These are phyloP conservation scores for Aureobasidium sp. DNA, from an alignment of 2,329 filamentous ascomycete genomes.

Conservation along the genomic window DNA sequence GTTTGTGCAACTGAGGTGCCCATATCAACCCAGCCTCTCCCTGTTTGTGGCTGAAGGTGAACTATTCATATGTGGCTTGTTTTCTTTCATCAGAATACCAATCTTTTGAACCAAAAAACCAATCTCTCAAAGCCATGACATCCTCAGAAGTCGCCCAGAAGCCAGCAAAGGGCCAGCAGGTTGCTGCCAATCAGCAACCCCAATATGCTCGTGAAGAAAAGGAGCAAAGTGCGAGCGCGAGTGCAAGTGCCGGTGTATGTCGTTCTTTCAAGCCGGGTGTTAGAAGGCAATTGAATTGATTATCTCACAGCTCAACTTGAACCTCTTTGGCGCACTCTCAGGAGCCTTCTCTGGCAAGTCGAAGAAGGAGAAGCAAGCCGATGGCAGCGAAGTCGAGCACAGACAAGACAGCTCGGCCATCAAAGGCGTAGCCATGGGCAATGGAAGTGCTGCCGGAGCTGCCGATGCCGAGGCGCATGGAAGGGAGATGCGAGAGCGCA, in stretches of 20 bases:
- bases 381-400: conserved; percentile 28
- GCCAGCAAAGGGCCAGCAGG: conserved; percentile 14
- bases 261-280: background rate
- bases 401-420: conserved; percentile 24
- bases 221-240: conserved; percentile 29
- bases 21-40: conserved; percentile 13
- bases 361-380: conserved; percentile 24
- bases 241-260: conserved; percentile 26
- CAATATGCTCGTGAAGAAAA: conserved; percentile 21
- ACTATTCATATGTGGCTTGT: conserved; percentile 1
- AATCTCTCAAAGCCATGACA: conserved; percentile 11
- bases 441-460: conserved; percentile 15
- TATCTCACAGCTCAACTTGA: conserved; percentile 29
- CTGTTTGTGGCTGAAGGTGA: conserved; percentile 3
- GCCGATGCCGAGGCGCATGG: conserved; percentile 18
- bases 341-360: conserved; percentile 30
- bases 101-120: background rate
- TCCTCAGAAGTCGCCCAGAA: conserved; percentile 18
- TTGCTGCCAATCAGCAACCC: background rate
- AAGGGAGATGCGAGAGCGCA: conserved; percentile 23
- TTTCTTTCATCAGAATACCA: background rate
- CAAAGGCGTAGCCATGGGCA: conserved; percentile 23
- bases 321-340: conserved; percentile 30
- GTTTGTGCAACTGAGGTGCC: background rate
- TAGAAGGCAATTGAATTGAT: background rate